Percentiles rank a stretch among this genome's conserved stretches.
Conservation (phyloP, 768 basidiomycete species). For the Auricularia heimuer region DNA sequence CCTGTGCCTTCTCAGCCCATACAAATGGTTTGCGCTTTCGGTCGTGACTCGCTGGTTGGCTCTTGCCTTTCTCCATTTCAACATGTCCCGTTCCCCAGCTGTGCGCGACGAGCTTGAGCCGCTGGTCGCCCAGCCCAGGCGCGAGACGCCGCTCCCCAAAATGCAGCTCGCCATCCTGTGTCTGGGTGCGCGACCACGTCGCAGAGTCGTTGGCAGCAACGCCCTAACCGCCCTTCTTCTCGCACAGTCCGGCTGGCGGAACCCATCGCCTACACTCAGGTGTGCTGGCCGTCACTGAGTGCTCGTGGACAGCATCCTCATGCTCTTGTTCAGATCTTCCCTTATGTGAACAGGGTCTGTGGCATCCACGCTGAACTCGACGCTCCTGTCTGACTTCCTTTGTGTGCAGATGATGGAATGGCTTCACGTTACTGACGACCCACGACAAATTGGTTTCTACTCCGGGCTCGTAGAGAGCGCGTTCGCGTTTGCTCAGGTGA, state of each 20-base stretch:
- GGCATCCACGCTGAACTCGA: background rate
- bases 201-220: slow-evolving; percentile 23
- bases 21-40: background rate
- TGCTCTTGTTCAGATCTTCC: slow-evolving; percentile 39
- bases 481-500: slow-evolving; percentile 35
- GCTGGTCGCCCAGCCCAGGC: slow-evolving; percentile 16
- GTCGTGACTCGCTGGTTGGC: background rate
- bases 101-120: slow-evolving; percentile 22
- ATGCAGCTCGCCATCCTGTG: slow-evolving; percentile 46
- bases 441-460: slow-evolving; percentile 57
- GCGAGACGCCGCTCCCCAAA: slow-evolving; percentile 39
- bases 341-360: slow-evolving; percentile 43
- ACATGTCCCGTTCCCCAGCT: background rate
- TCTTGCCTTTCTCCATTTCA: background rate
- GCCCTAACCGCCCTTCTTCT: background rate
- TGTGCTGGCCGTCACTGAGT: background rate
- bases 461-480: slow-evolving; percentile 60
- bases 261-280: slow-evolving; percentile 32
- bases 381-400: background rate
- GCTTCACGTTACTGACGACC: slow-evolving; percentile 46
- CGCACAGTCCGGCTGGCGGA: background rate
- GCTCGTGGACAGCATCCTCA: background rate
- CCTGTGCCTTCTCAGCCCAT: background rate
- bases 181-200: slow-evolving; percentile 27
- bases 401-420: slow-evolving; percentile 42